Evolutionary conservation across 768 basidiomycete species (phyloP), one percentile per base, ranked within the genome.

Genomic region (Mycena vulgaris): DNA sequence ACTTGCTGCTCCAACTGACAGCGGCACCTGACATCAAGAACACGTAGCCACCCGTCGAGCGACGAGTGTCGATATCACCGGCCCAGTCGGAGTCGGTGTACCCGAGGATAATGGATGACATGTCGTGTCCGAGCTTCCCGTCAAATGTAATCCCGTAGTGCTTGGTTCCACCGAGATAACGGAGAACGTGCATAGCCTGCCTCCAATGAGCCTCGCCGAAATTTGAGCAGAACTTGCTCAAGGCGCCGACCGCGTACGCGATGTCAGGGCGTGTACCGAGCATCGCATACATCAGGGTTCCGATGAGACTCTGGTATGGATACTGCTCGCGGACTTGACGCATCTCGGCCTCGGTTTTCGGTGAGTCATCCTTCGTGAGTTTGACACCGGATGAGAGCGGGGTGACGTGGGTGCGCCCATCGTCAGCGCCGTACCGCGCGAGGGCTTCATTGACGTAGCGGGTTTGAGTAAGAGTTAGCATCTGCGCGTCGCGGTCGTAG

Each of bases 221-320:
- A 42, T 76, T 72, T 35, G 10, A 61, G 35, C 6, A 70, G 73
- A 81, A 86, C 28, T 80, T 82, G 7, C 77, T 70, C 0, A 87
- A 70, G 1, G 69, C 65, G 2, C 74, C 67, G 8, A 84, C 80
- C 0, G 83, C 76, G 64, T 76, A 83, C 1, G 81, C 71, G 48
- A 87, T 85, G 68, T 87, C 83, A 1, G 84, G 84, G 2, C 80
- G 76, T 0, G 81, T 82, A 7, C 73, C 75, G 1, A 80, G 61
- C 0, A 81, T 76, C 1, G 78, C 68, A 68, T 82, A 84, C 64
- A 83, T 78, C 9, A 83, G 80, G 25, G 75, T 77, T 27, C 78
- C 82, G 33, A 85, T 79, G 48, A 78, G 72, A 48, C 67, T 64
- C 23, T 60, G 67, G 61, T 80, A 83, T 5, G 67, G 37, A n/a